Base-by-base conservation (phyloP, 345 rosid species). In the Syzygium grande region DNA sequence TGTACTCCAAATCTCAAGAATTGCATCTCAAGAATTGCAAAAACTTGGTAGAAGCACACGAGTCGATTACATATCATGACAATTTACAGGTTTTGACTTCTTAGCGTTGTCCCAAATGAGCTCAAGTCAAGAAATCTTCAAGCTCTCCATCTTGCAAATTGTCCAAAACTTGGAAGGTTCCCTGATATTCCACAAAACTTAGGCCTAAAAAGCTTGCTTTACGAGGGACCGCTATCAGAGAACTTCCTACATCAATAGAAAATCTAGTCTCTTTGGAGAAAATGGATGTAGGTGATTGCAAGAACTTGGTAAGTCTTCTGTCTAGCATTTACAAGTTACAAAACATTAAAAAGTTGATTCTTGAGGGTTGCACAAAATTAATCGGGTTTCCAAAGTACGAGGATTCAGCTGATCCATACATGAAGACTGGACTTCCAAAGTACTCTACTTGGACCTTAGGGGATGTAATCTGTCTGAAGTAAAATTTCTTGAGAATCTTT, bases 381-480 rank as follows among this genome's bases (percentile, higher is more conserved):
- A 22, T 8, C 5, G 27, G 59, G 23, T 55, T 55, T 8, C 27
- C 27, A 8, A 55, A 55, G 59, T 8, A 55, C 11, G 11, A 22
- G 4, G 59, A 22, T 22, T 22, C 11, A 55, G 27, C 0, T 22
- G 59, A 54, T 55, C 11, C 59, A 4, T 1, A 8, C 27, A 55
- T 55, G 59, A 55, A 21, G 59, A 55, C 11, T 4, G 27, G 27
- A 22, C 59, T 9, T 55, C 3, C 59, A 55, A 55, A 55, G 8
- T 7, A 55, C 59, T 0, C 11, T 2, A 1, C 1, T 55, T 55
- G 3, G 3, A 22, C 59, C 27, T 55, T 55, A 0, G 2, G 25
- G 2, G 5, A 21, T 55, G 11, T 22, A 55, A 22, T 55, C 59
- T 55, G 22, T 27, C 11, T n/a, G n/a, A 55, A 55, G 27, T 22